These are phyloP conservation scores for Platanus orientalis DNA, from an alignment of 164 flowering plant genomes.

Conservation along the genomic window DNA sequence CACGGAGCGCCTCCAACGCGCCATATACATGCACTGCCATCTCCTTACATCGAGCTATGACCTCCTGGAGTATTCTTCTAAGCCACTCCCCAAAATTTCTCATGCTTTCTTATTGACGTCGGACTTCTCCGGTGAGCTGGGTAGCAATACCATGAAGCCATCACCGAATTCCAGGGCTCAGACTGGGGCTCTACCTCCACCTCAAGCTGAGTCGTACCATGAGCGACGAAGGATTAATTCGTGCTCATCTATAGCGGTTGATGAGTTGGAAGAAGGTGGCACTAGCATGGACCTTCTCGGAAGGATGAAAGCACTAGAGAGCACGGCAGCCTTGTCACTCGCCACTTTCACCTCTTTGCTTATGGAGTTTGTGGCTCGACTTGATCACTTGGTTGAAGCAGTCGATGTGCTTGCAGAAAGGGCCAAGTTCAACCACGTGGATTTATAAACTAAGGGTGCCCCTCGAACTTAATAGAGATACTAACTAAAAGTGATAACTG, in stretches of 20 bases:
- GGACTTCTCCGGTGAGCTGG: conserved; percentile 10
- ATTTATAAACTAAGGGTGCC: background rate
- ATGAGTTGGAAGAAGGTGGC: conserved; percentile 21
- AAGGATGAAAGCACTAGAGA: conserved; percentile 37
- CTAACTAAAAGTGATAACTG: no score
- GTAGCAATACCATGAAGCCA: conserved; percentile 4
- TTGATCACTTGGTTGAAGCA: conserved; percentile 63
- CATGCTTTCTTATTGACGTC: conserved; percentile 29
- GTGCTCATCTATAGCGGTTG: conserved; percentile 36
- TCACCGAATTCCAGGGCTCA: background rate
- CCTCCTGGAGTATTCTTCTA: conserved; percentile 21
- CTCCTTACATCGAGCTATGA: conserved; percentile 45
- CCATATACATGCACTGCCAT: conserved; percentile 60
- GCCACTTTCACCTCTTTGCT: conserved; percentile 63
- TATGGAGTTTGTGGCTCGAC: conserved; percentile 58
- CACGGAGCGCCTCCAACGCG: conserved; percentile 58
- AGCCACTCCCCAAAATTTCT: conserved; percentile 31
- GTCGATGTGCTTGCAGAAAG: conserved; percentile 48
- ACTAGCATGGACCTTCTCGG: conserved; percentile 14
- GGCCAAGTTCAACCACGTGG: conserved; percentile 43
- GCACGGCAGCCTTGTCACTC: conserved; percentile 54
- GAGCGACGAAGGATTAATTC: conserved; percentile 31
- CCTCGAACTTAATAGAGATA: no score
- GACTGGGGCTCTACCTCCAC: no score
- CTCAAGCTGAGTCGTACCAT: conserved; percentile 19